A percentile compares a stretch with the other conserved stretches of the same genome.
phyloP scores from a whole-genome alignment of 2,329 filamentous ascomycete genomes.

The Trichoderma sp. region DNA sequence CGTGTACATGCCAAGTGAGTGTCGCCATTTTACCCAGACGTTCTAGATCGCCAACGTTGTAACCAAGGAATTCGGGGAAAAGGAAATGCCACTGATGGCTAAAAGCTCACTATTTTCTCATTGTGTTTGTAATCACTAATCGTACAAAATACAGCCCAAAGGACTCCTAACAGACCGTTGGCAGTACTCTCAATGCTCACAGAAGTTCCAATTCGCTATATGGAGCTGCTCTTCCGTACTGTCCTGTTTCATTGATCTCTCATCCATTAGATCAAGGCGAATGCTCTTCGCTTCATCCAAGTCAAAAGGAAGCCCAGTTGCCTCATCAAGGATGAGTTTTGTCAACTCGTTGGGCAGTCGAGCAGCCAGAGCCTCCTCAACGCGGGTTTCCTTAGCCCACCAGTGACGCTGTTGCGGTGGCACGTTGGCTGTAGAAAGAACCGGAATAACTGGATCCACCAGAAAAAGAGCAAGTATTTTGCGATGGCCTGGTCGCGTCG shows the following conservation, averaged over 20 bases:
- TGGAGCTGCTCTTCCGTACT: not conserved
- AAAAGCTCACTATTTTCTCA: not conserved
- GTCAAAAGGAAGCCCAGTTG: conserved; percentile 26
- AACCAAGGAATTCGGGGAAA: not conserved
- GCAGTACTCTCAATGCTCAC: conserved; percentile 27
- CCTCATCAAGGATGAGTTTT: conserved; percentile 24
- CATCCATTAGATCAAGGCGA: conserved; percentile 30
- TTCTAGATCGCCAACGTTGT: not conserved
- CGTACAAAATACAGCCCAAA: not conserved
- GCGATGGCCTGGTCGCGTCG: conserved; percentile 52
- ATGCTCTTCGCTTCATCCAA: conserved; percentile 27
- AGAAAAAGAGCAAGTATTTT: conserved; percentile 61
- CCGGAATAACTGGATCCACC: conserved; percentile 52
- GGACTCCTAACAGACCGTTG: not conserved
- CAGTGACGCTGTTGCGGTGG: conserved; percentile 43
- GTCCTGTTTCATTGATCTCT: conserved; percentile 25
- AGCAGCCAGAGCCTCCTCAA: not conserved
- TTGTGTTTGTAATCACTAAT: not conserved
- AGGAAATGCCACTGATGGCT: not conserved
- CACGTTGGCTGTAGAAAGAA: conserved; percentile 46
- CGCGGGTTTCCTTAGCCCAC: conserved; percentile 29
- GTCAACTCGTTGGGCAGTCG: conserved; percentile 27
- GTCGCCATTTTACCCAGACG: not conserved
- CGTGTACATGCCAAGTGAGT: not conserved
- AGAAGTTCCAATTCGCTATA: conserved; percentile 25